These are phyloP conservation scores for Podaxis pistillaris DNA, from an alignment of 768 basidiomycete species.

Conservation along the genomic window DNA sequence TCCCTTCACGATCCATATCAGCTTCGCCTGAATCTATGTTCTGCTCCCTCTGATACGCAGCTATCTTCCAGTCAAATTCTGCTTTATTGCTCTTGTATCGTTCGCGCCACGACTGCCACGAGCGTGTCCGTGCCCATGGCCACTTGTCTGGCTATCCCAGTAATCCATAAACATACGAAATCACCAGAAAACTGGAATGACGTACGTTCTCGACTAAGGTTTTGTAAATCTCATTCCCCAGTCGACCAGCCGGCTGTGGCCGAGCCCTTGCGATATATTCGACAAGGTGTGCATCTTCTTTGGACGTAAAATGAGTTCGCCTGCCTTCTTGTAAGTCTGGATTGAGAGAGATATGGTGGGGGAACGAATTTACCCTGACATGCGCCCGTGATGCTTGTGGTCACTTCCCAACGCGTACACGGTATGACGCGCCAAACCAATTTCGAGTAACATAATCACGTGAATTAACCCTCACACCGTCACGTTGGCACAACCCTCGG, in stretches of 20 bases:
- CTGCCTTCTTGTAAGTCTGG: background rate
- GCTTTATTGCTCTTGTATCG: slow-evolving; percentile 47
- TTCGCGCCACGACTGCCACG: slow-evolving; percentile 63
- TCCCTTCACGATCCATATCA: background rate
- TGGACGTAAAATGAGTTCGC: background rate
- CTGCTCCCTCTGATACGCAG: slow-evolving; percentile 27
- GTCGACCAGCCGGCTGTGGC: background rate
- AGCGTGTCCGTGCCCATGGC: slow-evolving; percentile 49
- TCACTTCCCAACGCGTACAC: background rate
- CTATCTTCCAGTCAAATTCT: slow-evolving; percentile 43
- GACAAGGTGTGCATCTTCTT: background rate
- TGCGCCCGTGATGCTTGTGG: background rate
- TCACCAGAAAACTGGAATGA: background rate
- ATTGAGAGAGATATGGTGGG: background rate
- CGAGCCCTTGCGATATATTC: background rate
- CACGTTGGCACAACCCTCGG: too few relatives aligned
- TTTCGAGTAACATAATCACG: background rate
- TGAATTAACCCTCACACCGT: background rate
- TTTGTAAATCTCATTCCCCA: background rate
- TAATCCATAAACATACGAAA: background rate
- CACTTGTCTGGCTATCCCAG: slow-evolving; percentile 38
- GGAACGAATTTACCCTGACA: background rate
- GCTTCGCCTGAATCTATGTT: background rate
- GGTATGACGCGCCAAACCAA: background rate
- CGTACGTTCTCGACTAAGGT: background rate